phyloP scores from a whole-genome alignment of 2,329 filamentous ascomycete species.

The Aureobasidium musti region DNA sequence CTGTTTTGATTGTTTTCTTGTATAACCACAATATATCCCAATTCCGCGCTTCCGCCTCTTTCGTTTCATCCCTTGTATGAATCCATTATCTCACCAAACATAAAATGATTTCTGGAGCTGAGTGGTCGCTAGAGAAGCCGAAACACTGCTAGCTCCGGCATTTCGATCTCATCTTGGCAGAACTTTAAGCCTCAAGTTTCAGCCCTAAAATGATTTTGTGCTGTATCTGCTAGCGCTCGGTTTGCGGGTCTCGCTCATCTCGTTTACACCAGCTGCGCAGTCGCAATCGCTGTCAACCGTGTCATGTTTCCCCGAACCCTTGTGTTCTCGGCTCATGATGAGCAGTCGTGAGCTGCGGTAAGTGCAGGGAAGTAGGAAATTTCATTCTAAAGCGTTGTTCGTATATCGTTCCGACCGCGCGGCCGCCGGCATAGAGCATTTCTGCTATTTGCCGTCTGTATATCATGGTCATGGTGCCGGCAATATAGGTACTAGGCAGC shows the following conservation, averaged over 20 bases:
- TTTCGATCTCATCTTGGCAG: conserved; percentile 13
- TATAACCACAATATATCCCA: conserved; percentile 23
- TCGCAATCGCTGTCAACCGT: not conserved
- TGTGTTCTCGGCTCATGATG: not conserved
- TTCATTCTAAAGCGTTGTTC: not conserved
- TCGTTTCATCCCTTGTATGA: not conserved
- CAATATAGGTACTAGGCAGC: not conserved
- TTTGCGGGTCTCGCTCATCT: conserved; percentile 18
- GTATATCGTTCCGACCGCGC: conserved; percentile 14
- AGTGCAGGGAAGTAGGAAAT: not conserved
- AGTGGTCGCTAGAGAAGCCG: not conserved
- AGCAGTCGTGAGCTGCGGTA: not conserved
- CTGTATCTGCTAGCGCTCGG: not conserved
- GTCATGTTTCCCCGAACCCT: not conserved
- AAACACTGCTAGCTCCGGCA: conserved; percentile 7
- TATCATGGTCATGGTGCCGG: not conserved
- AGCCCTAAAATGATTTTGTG: conserved; percentile 4
- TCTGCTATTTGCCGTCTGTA: not conserved
- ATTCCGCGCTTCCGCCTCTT: conserved; percentile 7
- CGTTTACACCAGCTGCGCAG: conserved; percentile 3
- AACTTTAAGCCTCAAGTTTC: not conserved
- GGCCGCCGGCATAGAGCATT: not conserved
- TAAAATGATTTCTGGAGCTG: not conserved
- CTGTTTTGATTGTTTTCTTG: conserved; percentile 24
- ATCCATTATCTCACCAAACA: not conserved